These are phyloP conservation scores for Phytophthora rubi DNA, from an alignment of 352 stramenopile species.

Conservation along the genomic window DNA sequence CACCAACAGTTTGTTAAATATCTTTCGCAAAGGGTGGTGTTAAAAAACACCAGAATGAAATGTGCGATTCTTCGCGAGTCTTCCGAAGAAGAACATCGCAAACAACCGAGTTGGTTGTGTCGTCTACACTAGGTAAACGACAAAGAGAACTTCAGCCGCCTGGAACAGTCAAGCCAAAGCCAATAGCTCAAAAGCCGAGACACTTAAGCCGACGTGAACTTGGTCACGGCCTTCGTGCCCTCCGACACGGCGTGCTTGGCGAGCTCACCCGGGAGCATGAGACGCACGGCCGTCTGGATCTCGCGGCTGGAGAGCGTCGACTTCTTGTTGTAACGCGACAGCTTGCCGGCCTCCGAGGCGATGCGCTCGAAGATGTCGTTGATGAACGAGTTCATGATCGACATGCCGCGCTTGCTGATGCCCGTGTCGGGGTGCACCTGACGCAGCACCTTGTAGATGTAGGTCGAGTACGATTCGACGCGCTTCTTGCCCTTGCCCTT, in stretches of 20 bases:
- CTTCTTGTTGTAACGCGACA: slow-evolving; percentile 99
- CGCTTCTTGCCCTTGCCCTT: slow-evolving; percentile 91
- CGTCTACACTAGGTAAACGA: background rate
- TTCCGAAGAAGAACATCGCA: background rate
- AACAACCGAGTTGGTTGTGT: slow-evolving; percentile 13
- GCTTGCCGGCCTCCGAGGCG: slow-evolving; percentile 95
- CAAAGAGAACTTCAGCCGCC: background rate
- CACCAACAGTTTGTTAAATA: slow-evolving; percentile 19
- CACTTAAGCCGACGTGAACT: slow-evolving; percentile 91
- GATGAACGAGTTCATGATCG: slow-evolving; percentile 99
- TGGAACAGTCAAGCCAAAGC: slow-evolving; percentile 1
- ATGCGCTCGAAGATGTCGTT: slow-evolving; percentile 99
- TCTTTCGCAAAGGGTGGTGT: slow-evolving; percentile 81
- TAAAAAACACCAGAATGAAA: slow-evolving; percentile 82
- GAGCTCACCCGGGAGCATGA: slow-evolving; percentile 96
- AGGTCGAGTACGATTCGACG: slow-evolving; percentile 90
- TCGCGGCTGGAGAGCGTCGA: slow-evolving; percentile 96
- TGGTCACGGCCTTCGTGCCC: slow-evolving; percentile 96
- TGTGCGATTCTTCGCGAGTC: background rate
- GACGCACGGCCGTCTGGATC: slow-evolving; percentile 96
- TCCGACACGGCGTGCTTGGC: slow-evolving; percentile 98
- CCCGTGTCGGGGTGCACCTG: slow-evolving; percentile 97
- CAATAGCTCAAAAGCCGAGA: background rate
- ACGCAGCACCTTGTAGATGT: slow-evolving; percentile 94
- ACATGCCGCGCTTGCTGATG: slow-evolving; percentile 98